Evolutionary conservation across 2,329 filamentous ascomycete genomes (phyloP), one percentile per base, ranked within the genome.

Genomic region (Clonostachys sp.): DNA sequence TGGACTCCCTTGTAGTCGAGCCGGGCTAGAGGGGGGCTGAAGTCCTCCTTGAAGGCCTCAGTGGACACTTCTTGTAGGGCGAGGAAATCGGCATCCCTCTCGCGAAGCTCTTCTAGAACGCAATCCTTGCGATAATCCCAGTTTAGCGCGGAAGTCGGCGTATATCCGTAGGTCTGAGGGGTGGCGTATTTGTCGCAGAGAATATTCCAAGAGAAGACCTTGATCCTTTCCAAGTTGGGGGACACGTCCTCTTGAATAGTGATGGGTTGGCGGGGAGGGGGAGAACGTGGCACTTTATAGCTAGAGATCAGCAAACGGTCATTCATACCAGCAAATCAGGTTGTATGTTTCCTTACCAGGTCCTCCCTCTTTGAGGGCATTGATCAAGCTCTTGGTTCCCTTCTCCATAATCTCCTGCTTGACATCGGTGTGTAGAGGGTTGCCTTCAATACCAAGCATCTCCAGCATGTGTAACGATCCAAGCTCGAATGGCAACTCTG

Each of bases 121-220:
- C 87, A 81, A 48, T 88, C 82, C 60, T 86, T 87, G 47, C 94
- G 85, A 60, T 89, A 91, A 36, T 94, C 87, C 94, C 94, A 99
- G 30, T 81, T 75, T 20, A 99, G 75, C 9, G 90, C 90, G 47
- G 80, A 80, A 14, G 85, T 86, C 3, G 94, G 89, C 0, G 91
- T 92, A 65, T 97, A 97, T 41, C 92, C 92, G 63, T 96, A 97
- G 52, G 89, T 83, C 47, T 84, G 78, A 47, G 83, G 77, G 0
- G 91, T 96, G 5, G 91, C 91, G 58, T 94, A 95, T 60, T 91
- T 89, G 67, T 96, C 91, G 68, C 92, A 96, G 12, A 99, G 79
- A 42, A 92, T 95, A 64, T 99, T 99, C 84, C 94, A 96, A 18
- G 89, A 95, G 51, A 97, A 77, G 9, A 95, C 85, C 48, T 88